Conservation (phyloP, 2,329 filamentous ascomycete genomes). For the Aureobasidium pullulans region DNA sequence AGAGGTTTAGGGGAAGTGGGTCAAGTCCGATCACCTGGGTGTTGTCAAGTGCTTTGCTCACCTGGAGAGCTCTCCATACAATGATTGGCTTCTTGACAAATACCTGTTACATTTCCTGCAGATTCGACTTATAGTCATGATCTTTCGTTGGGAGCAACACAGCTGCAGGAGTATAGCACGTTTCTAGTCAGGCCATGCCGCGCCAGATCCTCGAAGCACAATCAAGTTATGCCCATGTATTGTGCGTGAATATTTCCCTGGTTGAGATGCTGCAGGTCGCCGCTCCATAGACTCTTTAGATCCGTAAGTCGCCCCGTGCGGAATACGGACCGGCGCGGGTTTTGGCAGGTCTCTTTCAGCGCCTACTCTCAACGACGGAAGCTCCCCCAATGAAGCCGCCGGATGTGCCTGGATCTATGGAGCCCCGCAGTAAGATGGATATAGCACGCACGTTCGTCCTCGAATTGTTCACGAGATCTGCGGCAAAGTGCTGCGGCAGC, state of each 20-base stretch:
- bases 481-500: conserved; percentile 8
- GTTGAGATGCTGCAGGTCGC: conserved; percentile 9
- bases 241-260: neutral
- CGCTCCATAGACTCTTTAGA: neutral
- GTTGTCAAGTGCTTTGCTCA: neutral
- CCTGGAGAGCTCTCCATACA: neutral
- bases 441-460: conserved; percentile 9
- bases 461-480: conserved; percentile 12
- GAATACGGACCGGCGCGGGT: conserved; percentile 3
- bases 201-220: conserved; percentile 7
- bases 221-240: conserved; percentile 8
- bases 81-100: neutral
- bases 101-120: neutral
- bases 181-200: conserved; percentile 2
- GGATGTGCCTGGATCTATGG: conserved; percentile 3
- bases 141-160: neutral
- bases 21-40: neutral
- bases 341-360: neutral
- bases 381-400: neutral
- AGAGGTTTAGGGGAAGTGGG: neutral
- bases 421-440: conserved; percentile 8
- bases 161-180: conserved; percentile 1
- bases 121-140: neutral
- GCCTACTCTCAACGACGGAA: neutral
- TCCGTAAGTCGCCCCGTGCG: conserved; percentile 3